Evolutionary conservation across 1,139 yeast species (phyloP).

Genomic region (Geotrichum phurueaensis): DNA sequence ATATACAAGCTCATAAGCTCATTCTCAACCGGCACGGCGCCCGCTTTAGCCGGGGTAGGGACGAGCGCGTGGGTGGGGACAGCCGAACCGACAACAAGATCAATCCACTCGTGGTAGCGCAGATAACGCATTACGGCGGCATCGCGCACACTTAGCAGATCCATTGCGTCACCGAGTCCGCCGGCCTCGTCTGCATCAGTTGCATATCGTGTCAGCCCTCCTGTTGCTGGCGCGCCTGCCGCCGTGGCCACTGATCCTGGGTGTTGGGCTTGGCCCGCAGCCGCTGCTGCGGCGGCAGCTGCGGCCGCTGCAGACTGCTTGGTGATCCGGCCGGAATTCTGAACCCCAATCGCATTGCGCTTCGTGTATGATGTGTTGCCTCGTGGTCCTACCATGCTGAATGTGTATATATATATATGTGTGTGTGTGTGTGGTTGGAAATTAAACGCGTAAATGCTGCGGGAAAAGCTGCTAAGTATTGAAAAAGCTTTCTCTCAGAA

Average conservation of each 20-base stretch:
- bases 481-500: background rate
- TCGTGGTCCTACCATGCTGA: constrained; percentile 5
- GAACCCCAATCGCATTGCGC: background rate
- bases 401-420: constrained; percentile 12
- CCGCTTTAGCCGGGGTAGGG: background rate
- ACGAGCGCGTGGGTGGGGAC: background rate
- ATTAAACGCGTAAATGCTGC: background rate
- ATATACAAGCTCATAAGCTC: background rate
- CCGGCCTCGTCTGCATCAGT: constrained; percentile 27
- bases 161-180: constrained; percentile 39
- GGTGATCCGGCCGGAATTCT: background rate
- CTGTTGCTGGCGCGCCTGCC: background rate
- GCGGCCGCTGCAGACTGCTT: constrained; percentile 3
- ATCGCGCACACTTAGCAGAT: constrained; percentile 38
- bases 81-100: constrained; percentile 36
- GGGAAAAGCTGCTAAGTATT: background rate
- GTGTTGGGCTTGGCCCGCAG: background rate
- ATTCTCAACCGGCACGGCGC: background rate
- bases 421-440: background rate
- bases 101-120: constrained; percentile 43
- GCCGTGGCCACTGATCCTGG: background rate
- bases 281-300: background rate
- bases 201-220: constrained; percentile 6
- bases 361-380: background rate
- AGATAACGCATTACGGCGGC: constrained; percentile 40